A percentile compares a stretch with the other conserved stretches of the same genome.
phyloP scores from a whole-genome alignment of 179 eudicot species.

The Actinidia polygama region DNA sequence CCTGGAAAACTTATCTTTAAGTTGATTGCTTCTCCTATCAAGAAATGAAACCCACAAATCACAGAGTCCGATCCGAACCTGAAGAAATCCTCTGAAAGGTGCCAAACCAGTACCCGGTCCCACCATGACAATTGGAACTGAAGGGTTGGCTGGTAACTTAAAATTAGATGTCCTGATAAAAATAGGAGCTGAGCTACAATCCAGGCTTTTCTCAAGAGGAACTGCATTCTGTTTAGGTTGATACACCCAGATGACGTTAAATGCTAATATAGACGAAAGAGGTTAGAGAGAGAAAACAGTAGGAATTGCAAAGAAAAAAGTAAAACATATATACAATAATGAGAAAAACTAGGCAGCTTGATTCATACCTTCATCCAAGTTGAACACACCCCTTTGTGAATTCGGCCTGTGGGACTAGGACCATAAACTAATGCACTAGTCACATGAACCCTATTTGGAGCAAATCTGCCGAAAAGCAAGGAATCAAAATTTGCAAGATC shows the following conservation, averaged over 20 bases:
- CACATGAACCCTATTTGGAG: slow-evolving; percentile 75
- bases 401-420: slow-evolving; percentile 64
- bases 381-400: slow-evolving; percentile 76
- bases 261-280: slow-evolving; percentile 4
- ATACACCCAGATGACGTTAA: slow-evolving; percentile 15
- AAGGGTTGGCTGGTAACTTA: slow-evolving; percentile 65
- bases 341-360: neutral
- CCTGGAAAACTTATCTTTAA: slow-evolving; percentile 43
- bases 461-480: slow-evolving; percentile 45
- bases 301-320: neutral
- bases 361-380: slow-evolving; percentile 78
- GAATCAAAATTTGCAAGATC: neutral
- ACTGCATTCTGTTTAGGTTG: slow-evolving; percentile 52
- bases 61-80: slow-evolving; percentile 43
- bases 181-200: slow-evolving; percentile 84
- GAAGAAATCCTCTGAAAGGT: slow-evolving; percentile 90
- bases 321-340: neutral
- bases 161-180: slow-evolving; percentile 83
- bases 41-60: slow-evolving; percentile 7
- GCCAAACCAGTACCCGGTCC: slow-evolving; percentile 95
- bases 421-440: slow-evolving; percentile 74
- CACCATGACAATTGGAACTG: slow-evolving; percentile 75
- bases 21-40: neutral
- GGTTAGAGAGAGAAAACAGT: neutral
- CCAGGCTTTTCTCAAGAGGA: slow-evolving; percentile 51